These are phyloP conservation scores for Calocera viscosa DNA, from an alignment of 768 basidiomycete genomes.

Conservation along the genomic window DNA sequence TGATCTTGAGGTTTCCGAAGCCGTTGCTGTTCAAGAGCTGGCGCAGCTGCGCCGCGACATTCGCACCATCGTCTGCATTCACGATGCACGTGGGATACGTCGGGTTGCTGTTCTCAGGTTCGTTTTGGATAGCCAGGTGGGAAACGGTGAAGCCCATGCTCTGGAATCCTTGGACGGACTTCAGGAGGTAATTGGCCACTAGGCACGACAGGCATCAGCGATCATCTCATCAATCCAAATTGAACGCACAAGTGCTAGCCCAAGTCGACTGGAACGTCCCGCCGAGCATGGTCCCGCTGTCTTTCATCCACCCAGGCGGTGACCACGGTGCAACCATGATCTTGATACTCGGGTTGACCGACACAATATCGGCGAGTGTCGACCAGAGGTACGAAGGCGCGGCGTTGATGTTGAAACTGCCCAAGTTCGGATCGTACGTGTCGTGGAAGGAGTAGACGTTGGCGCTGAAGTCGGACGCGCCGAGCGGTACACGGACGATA, in stretches of 20 bases:
- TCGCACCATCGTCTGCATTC: conserved; percentile 42
- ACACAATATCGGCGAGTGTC: conserved; percentile 51
- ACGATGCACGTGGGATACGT: conserved; percentile 58
- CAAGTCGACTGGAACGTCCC: conserved; percentile 45
- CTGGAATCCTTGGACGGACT: conserved; percentile 56
- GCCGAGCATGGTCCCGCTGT: conserved; percentile 51
- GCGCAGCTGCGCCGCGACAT: conserved; percentile 45
- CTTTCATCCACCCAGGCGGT: conserved; percentile 77
- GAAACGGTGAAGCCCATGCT: conserved; percentile 38
- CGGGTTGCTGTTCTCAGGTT: conserved; percentile 36
- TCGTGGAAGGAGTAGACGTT: not conserved
- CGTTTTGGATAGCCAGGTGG: not conserved
- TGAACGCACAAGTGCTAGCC: conserved; percentile 35
- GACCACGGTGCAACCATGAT: conserved; percentile 63
- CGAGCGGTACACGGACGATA: conserved; percentile 56
- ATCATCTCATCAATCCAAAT: not conserved
- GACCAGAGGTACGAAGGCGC: conserved; percentile 53
- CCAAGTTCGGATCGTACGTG: not conserved
- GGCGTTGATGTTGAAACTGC: conserved; percentile 42
- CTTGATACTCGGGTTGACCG: conserved; percentile 41
- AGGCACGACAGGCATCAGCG: conserved; percentile 3
- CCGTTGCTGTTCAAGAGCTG: conserved; percentile 51
- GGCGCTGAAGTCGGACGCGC: conserved; percentile 50
- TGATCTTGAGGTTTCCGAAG: conserved; percentile 46
- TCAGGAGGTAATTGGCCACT: conserved; percentile 65